Conservation (phyloP, 2,329 filamentous ascomycete genomes). For the Leptographium lundbergii region DNA sequence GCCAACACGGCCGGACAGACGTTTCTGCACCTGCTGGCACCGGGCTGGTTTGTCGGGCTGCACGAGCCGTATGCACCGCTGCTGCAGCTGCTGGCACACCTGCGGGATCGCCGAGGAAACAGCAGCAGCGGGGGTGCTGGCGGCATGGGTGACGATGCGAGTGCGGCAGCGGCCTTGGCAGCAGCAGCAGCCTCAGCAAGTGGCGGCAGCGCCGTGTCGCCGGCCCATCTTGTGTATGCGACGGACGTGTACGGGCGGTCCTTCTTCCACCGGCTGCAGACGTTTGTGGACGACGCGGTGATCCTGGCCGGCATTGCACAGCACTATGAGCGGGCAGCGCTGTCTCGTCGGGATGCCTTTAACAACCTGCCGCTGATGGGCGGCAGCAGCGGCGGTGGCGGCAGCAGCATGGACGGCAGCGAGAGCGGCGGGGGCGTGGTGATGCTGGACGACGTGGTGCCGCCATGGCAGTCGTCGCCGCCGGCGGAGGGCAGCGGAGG, state of each 20-base stretch:
- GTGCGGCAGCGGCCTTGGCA: not conserved
- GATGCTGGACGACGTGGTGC: not conserved
- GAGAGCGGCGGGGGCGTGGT: not conserved
- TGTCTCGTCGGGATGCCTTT: constrained; percentile 37
- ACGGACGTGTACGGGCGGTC: constrained; percentile 40
- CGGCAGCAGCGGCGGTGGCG: too few species aligned
- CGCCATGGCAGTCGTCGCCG: not conserved
- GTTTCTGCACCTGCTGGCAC: constrained; percentile 31
- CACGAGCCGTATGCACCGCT: constrained; percentile 14
- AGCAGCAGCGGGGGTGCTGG: not conserved
- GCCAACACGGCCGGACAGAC: constrained; percentile 35
- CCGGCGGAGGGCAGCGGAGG: not conserved
- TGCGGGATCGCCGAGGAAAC: constrained; percentile 14
- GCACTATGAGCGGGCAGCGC: constrained; percentile 18
- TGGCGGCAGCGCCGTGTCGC: not conserved
- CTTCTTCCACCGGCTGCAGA: constrained; percentile 32
- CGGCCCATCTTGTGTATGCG: constrained; percentile 19
- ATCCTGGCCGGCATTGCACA: constrained; percentile 22
- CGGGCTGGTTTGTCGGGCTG: constrained; percentile 20
- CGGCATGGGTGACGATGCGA: not conserved
- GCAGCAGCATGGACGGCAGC: not conserved
- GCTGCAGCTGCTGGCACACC: constrained; percentile 15
- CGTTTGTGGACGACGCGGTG: constrained; percentile 17
- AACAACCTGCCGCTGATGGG: constrained; percentile 18
- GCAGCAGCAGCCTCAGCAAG: not conserved